Conservation (phyloP, 169 alveolate species). For the Eimeria tenella region DNA sequence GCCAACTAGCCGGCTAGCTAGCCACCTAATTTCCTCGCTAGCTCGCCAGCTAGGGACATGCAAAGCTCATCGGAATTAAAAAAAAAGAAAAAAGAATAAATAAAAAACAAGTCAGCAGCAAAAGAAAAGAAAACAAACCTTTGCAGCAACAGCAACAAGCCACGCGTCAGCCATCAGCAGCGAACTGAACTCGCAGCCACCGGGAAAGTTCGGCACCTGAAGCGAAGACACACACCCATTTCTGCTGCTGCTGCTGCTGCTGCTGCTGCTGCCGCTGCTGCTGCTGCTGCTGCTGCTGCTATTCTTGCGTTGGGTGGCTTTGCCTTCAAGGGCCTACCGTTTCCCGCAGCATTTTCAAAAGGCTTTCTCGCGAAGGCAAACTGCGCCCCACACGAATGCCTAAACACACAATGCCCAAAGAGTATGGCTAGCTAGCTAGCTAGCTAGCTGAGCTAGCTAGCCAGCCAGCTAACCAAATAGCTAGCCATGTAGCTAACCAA, state of each 20-base stretch:
- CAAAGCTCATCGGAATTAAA: no score
- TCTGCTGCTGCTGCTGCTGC: not conserved
- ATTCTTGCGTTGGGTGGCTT: not conserved
- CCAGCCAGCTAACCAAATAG: no score
- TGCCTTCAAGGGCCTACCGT: not conserved
- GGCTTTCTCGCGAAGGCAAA: not conserved
- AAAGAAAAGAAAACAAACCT: not conserved
- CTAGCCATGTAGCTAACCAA: no score
- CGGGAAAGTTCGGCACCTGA: constrained; percentile 53
- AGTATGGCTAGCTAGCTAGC: not conserved
- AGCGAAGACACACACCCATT: not conserved
- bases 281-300: not conserved
- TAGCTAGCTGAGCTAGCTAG: constrained; percentile 16
- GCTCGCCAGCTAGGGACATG: no score
- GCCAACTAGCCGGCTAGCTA: no score
- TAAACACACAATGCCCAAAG: not conserved
- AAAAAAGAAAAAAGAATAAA: not conserved
- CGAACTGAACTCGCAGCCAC: constrained; percentile 8
- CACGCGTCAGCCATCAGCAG: constrained; percentile 73
- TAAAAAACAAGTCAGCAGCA: not conserved
- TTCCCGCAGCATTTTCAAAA: not conserved
- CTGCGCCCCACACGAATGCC: not conserved
- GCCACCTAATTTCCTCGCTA: no score
- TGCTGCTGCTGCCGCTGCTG: no score
- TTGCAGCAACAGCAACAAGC: constrained; percentile 64